Evolutionary conservation across 805 yeast genomes (phyloP).

Genomic region (Barnettozyma sucrosica): DNA sequence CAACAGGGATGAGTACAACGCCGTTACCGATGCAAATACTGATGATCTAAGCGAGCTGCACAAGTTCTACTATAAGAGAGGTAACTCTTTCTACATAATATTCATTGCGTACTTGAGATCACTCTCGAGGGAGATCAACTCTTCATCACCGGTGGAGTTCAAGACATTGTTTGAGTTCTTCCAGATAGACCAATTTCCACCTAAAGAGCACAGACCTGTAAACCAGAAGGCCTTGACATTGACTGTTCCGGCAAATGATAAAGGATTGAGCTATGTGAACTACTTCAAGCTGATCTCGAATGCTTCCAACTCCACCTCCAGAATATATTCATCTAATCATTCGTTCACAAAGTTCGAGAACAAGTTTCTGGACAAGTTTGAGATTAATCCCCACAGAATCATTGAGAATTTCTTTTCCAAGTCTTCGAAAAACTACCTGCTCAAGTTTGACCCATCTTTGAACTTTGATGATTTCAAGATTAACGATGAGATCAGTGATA

Average conservation of each 20-base stretch:
- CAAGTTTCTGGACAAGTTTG: constrained; percentile 36
- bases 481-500: constrained; percentile 19
- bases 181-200: constrained; percentile 30
- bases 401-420: constrained; percentile 31
- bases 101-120: constrained; percentile 31
- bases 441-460: constrained; percentile 28
- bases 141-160: constrained; percentile 25
- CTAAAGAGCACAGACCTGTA: constrained; percentile 27
- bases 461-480: constrained; percentile 27
- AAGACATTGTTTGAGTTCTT: constrained; percentile 28
- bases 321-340: constrained; percentile 29
- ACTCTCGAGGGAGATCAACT: constrained; percentile 22
- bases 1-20: constrained; percentile 22
- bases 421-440: constrained; percentile 29
- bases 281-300: constrained; percentile 29
- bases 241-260: constrained; percentile 27
- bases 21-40: constrained; percentile 9
- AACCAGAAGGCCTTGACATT: constrained; percentile 32
- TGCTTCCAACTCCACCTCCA: constrained; percentile 32
- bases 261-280: constrained; percentile 20
- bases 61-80: constrained; percentile 29
- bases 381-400: constrained; percentile 33
- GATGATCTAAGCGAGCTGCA: constrained; percentile 29
- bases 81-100: constrained; percentile 29
- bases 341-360: constrained; percentile 34